Evolutionary conservation across 495 filamentous ascomycete genomes (phyloP).

Genomic region (Penicillium mononematosum): DNA sequence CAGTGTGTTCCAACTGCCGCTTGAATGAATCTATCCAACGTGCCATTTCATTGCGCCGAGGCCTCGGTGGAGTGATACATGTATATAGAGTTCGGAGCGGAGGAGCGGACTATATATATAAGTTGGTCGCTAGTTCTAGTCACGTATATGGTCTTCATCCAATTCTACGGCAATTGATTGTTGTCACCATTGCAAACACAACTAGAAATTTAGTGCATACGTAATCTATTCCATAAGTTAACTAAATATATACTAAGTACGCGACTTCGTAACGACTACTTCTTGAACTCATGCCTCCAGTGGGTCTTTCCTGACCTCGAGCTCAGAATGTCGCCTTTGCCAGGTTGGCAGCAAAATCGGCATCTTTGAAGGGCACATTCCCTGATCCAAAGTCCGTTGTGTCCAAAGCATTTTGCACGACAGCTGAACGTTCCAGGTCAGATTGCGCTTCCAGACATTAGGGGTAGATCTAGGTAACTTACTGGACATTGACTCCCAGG

Average conservation of each 20-base stretch:
- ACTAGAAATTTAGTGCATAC: no score
- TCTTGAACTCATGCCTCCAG: background rate
- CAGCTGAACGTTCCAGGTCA: background rate
- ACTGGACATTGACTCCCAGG: slow-evolving; percentile 51
- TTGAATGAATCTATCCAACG: background rate
- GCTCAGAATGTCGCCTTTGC: slow-evolving; percentile 22
- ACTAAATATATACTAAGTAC: no score
- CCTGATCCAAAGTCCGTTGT: slow-evolving; percentile 27
- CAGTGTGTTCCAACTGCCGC: slow-evolving; percentile 43
- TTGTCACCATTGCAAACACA: no score
- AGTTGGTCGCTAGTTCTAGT: no score
- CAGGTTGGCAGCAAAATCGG: slow-evolving; percentile 17
- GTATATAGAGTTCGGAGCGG: no score
- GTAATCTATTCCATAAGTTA: no score
- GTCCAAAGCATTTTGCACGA: slow-evolving; percentile 22
- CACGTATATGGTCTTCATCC: no score
- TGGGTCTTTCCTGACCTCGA: background rate
- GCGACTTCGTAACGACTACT: background rate
- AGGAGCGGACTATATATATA: no score
- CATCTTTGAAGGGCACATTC: slow-evolving; percentile 26
- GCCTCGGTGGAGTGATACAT: background rate
- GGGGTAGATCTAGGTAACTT: background rate
- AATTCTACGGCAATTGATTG: no score
- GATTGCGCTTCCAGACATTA: background rate
- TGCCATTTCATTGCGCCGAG: background rate